Evolutionary conservation across 78 protist genomes (phyloP).

Genomic region (Salpingoeca rosetta): DNA sequence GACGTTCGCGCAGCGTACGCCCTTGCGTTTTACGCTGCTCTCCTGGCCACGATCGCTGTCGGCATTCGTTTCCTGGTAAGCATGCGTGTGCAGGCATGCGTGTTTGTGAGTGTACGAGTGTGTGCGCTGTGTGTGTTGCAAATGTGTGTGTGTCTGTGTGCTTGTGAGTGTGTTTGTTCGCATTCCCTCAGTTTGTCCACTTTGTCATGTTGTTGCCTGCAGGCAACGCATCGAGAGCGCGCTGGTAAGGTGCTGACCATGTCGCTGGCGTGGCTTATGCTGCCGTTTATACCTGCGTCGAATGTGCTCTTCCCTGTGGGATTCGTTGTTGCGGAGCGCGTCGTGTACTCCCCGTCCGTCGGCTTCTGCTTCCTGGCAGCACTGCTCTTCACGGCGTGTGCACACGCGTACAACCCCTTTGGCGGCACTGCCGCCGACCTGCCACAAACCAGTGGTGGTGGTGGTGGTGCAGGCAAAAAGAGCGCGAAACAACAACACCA

Average conservation of each 20-base stretch:
- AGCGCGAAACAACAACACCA: too few species aligned
- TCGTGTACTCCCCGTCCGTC: conserved; percentile 32
- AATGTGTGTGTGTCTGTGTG: background rate
- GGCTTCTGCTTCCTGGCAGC: conserved; percentile 25
- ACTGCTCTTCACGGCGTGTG: background rate
- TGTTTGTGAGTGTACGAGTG: too few species aligned
- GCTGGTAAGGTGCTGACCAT: background rate
- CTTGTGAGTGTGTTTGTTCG: background rate
- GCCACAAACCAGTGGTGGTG: too few species aligned
- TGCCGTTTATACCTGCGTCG: background rate
- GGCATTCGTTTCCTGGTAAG: background rate
- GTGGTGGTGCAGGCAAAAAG: too few species aligned
- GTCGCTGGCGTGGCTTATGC: conserved; percentile 1
- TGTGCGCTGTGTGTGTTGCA: background rate
- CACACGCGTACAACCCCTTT: background rate
- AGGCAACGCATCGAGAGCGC: background rate
- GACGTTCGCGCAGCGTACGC: background rate
- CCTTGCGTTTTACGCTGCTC: background rate
- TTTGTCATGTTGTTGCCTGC: background rate
- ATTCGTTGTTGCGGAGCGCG: conserved; percentile 17
- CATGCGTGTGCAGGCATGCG: background rate
- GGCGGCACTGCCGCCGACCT: background rate
- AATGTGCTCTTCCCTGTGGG: conserved; percentile 27
- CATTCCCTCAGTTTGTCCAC: background rate
- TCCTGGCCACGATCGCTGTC: background rate